Percentiles rank a stretch among this genome's conserved stretches.
phyloP scores from a whole-genome alignment of 2,329 filamentous ascomycete genomes.

The Neofusicoccum parvum region DNA sequence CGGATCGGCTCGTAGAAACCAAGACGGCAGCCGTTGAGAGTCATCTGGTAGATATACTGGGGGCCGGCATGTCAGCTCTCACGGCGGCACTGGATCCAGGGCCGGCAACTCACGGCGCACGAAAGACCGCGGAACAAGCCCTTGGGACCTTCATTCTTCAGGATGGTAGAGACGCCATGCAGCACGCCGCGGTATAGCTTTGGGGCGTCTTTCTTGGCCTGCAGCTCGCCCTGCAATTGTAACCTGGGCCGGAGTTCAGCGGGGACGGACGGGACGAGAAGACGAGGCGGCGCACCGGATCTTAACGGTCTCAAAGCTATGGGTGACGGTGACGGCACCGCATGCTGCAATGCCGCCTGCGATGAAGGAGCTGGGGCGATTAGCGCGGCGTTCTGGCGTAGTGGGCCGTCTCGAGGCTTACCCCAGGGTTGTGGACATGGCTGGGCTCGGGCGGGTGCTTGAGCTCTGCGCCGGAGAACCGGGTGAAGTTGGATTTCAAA shows the following conservation, averaged over 20 bases:
- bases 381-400: not conserved
- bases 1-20: constrained; percentile 98
- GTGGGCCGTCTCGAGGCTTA: constrained; percentile 26
- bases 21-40: constrained; percentile 93
- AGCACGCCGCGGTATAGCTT: constrained; percentile 89
- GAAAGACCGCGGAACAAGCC: constrained; percentile 89
- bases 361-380: constrained; percentile 73
- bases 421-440: constrained; percentile 54
- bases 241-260: constrained; percentile 59
- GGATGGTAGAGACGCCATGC: constrained; percentile 86
- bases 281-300: constrained; percentile 68
- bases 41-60: constrained; percentile 90
- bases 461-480: constrained; percentile 20
- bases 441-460: not conserved
- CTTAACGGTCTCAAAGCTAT: constrained; percentile 98
- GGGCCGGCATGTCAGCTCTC: constrained; percentile 22
- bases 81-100: constrained; percentile 9
- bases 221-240: constrained; percentile 94
- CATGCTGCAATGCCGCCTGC: constrained; percentile 96
- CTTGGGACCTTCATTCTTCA: constrained; percentile 82
- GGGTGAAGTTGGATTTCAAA: not conserved
- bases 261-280: not conserved
- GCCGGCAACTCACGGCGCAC: constrained; percentile 62
- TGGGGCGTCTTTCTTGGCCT: constrained; percentile 79
- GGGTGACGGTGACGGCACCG: constrained; percentile 94